Base-by-base conservation (phyloP, 192 early-diverging fungal genomes). In the Powellomyces hirtus region DNA sequence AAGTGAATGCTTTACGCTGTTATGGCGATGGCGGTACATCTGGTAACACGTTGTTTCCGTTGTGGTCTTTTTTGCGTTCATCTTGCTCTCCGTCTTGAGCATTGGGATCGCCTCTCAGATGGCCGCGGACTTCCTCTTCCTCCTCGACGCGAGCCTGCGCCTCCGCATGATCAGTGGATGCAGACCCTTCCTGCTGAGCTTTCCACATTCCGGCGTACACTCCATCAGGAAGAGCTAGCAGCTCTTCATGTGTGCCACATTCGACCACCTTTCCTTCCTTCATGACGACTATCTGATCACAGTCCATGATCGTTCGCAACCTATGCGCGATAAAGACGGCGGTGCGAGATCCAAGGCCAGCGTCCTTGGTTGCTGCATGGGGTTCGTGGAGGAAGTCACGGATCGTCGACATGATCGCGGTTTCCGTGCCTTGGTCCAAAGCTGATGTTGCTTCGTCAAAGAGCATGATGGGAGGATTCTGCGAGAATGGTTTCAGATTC, bases 311-410 rank as follows among this genome's bases (percentile, higher is more conserved):
- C 5, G 97, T 96, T 34, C 89, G 80, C 71, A 99, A 72, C 2
- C 95, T 80, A 71, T 99, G 97, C 0, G 97, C 96, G 77, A 99
- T 90, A 76, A 95, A 94, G 8, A 99, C 84, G 50, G 91, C 92
- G 5, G 97, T 98, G 58, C 90, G 73, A 37, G 56, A 62, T 40
- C 58, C 58, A 18, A 34, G n/a, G 26, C 63, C 63, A 6, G 65
- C 33, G 3, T 30, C 53, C 20, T 22, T 14, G 14, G 58, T 60
- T 31, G 64, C 22, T 26, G 38, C 20, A 31, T 45, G 38, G 1
- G 70, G 61, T 10, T 49, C 34, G 40, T 51, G 31, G 29, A 88
- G 59, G 51, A 77, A 83, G 24, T 70, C 67, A 31, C 61, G 53
- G 22, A 86, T 81, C 27, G 77, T 73, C 11, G 37, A 56, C 79